These are phyloP conservation scores for Penicillium sp. DNA, from an alignment of 2,329 filamentous ascomycete genomes.

Conservation along the genomic window DNA sequence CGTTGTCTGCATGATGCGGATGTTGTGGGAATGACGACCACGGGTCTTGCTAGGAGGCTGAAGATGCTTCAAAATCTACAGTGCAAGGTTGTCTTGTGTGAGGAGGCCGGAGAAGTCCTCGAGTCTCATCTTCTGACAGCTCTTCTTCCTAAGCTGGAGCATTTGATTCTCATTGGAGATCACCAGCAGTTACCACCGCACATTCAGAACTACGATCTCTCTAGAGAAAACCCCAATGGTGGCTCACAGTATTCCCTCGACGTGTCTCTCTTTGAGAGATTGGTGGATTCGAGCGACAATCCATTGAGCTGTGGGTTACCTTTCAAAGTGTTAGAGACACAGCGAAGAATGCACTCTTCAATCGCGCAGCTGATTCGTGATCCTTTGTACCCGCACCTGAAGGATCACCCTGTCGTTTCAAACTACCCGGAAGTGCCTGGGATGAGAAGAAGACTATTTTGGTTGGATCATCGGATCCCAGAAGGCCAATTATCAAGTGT, in stretches of 20 bases:
- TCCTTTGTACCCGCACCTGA: neutral
- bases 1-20: conserved; percentile 9
- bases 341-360: conserved; percentile 14
- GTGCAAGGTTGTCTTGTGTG: conserved; percentile 52
- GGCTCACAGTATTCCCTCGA: conserved; percentile 12
- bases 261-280: conserved; percentile 13
- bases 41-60: conserved; percentile 7
- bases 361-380: conserved; percentile 1
- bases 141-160: conserved; percentile 40
- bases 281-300: neutral
- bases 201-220: conserved; percentile 20
- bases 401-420: neutral
- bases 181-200: conserved; percentile 37
- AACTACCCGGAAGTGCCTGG: conserved; percentile 11
- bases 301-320: neutral
- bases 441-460: conserved; percentile 20
- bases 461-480: conserved; percentile 45
- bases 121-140: conserved; percentile 56
- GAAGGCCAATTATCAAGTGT: conserved; percentile 37
- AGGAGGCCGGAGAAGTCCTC: conserved; percentile 68
- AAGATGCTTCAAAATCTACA: conserved; percentile 9
- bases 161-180: conserved; percentile 42
- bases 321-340: neutral
- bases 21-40: conserved; percentile 15
- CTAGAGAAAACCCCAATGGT: neutral